Evolutionary conservation across 192 early-diverging fungal species (phyloP), one percentile per base, ranked within the genome.

Genomic region (Coemansia sp.): DNA sequence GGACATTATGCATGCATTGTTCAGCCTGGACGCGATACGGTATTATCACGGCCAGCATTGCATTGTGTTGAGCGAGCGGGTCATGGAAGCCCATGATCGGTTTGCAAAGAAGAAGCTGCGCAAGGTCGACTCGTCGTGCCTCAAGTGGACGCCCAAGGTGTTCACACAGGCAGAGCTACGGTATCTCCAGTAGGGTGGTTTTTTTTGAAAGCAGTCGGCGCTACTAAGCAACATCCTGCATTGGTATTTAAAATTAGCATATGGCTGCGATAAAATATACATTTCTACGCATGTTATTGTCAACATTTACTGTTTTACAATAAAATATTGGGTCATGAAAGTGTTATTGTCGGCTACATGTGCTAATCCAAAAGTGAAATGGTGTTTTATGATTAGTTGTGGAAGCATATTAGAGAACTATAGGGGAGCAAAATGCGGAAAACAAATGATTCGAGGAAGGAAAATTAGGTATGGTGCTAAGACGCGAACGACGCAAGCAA

Each of bases 1-100:
- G 56, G 97, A 99, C 78, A 91, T 97, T 40, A 68, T 95, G 64
- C 90, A 93, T 61, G 97, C 97, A 1, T 67, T 98, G 18, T 91
- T 95, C 67, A 87, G 84, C 30, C 74, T 98, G 54, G 92, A 92
- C 51, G 85, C 94, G 42, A 82, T 99, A 54, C 92, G 91, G 66
- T 94, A 92, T 58, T 96, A 96, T 64, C 84, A 90, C 51, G 92
- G 93, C 11, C 89, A 92, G 71, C 91, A 90, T 68, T 88, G 93
- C 38, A 89, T 98, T 56, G 91, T 88, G 55, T 58, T 99, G 54
- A 89, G 87, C 69, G 88, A 97, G 44, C 88, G 91, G 19, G 88
- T 92, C 14, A 80, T 96, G 10, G 86, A 92, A 66, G 81, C 91
- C 23, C 84, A 88, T 55, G 87, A 96, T 53, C 83, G 91, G 60